Base-by-base conservation (phyloP, 2,329 filamentous ascomycete genomes). In the Fusarium hostae region DNA sequence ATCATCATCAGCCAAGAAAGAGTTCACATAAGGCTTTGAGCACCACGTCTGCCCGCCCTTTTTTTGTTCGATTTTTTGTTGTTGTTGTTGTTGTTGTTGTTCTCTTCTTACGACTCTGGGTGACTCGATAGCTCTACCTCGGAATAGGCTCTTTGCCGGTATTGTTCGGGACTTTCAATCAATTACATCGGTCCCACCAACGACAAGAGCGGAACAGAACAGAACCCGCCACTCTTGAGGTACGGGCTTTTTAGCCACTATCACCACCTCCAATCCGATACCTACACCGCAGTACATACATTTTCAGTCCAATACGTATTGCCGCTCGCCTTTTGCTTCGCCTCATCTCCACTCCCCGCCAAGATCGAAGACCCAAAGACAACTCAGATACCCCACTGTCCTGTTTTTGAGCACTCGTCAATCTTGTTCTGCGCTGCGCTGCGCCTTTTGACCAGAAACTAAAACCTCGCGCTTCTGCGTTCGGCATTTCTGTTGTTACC, bases 281-380 rank as follows among this genome's bases (percentile, higher is more conserved):
- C 51, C 30, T 48, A 54, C 37, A 50, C 40, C 34, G 47, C 57
- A 28, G 57, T 39, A 45, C 40, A 41, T 55, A 52, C 35, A 15
- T 22, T 32, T 41, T 41, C 54, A 65, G 24, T 32, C n/a, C 48
- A 50, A 28, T 59, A 48, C 68, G 40, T 45, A 59, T 61, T 52
- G 64, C 40, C 41, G 41, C 47, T 59, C 48, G 37, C 40, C 59
- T 65, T 41, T 45, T 65, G 40, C 60, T 72, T 72, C 62, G 69
- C 69, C 69, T 72, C 69, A 61, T 72, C 68, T 58, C 69, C 69
- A 72, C 69, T 54, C 66, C 45, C 57, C 58, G 60, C 69, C 69
- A 72, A 72, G 65, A 72, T 70, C 47, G 44, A 26, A 57, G 54
- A 24, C 55, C 59, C 41, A 64, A 54, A 71, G 58, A 71, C 68